A percentile compares a stretch with the other conserved stretches of the same genome.
These are phyloP conservation scores for Candida dubliniensis DNA, from an alignment of 1,139 yeast species.

Conservation along the genomic window DNA sequence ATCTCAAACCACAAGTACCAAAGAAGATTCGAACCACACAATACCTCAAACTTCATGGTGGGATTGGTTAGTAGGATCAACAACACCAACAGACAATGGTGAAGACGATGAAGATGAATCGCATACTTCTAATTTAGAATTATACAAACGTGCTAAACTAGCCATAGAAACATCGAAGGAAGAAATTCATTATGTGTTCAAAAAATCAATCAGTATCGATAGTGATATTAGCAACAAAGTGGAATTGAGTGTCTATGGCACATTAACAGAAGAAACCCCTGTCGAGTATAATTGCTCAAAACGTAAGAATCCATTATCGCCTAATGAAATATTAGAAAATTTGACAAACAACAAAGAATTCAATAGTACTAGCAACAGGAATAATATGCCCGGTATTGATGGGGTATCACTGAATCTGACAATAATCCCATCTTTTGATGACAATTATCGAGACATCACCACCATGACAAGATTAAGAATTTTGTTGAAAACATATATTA, in stretches of 20 bases:
- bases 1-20: not conserved
- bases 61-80: conserved; percentile 22
- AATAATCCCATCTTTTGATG: conserved; percentile 1
- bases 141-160: conserved; percentile 35
- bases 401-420: conserved; percentile 1
- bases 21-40: not conserved
- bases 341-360: conserved; percentile 4
- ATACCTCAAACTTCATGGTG: not conserved
- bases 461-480: conserved; percentile 40
- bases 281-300: conserved; percentile 35
- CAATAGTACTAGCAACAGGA: conserved; percentile 3
- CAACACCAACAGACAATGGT: conserved; percentile 16
- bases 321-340: conserved; percentile 38
- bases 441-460: conserved; percentile 41
- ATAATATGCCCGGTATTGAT: no score
- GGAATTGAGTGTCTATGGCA: conserved; percentile 39
- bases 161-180: conserved; percentile 38
- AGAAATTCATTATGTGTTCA: conserved; percentile 37
- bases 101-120: conserved; percentile 18
- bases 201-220: conserved; percentile 16
- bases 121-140: conserved; percentile 21
- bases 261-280: conserved; percentile 41
- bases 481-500: conserved; percentile 29
- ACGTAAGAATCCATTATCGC: conserved; percentile 29
- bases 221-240: conserved; percentile 19